Evolutionary conservation across 1,284 basidiomycete species (phyloP), one percentile per base, ranked within the genome.

Genomic region (Dichomitus squalens): DNA sequence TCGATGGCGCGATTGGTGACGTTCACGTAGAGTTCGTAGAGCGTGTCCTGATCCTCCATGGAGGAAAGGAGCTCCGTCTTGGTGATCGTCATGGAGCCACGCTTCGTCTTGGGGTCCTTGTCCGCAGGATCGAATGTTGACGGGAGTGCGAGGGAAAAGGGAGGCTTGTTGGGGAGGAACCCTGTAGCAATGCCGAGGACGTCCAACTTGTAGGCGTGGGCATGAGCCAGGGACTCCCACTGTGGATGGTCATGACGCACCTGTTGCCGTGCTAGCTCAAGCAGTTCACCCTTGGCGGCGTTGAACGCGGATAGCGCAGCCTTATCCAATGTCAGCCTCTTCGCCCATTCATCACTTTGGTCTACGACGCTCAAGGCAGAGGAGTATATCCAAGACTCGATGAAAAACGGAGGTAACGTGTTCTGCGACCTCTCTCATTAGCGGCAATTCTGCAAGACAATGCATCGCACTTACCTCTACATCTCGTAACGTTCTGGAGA

Each of bases 341-440:
- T 72, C 39, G 84, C 82, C 93, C 93, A 96, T 4, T 77, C 75
- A 66, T 95, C 91, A 66, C 90, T 94, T 66, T 90, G 88, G 18
- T 93, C 88, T 12, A 96, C 87, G 40, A 92, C 87, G 65, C 92
- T 94, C 53, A 96, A 78, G 21, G 94, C 89, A 1, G 95, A 94
- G 9, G 92, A 94, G 72, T 95, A 98, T 21, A 86, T 91, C 96
- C 97, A 99, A 0, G 92, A 90, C 71, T 98, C 93, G 38, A 98
- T 80, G 68, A 97, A 97, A 67, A 87, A 84, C 20, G 77, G 76
- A 1, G 92, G 87, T n/a, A 98, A 78, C 4, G 81, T 80, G 35
- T 75, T 75, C 90, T 95, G 61, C 27, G 11, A 9, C 31, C 2
- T 31, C 18, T n/a, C 27, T 34, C 31, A 8, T 38, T 56, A 54